These are phyloP conservation scores for Russula sp. DNA, from an alignment of 768 basidiomycete genomes.

Conservation along the genomic window DNA sequence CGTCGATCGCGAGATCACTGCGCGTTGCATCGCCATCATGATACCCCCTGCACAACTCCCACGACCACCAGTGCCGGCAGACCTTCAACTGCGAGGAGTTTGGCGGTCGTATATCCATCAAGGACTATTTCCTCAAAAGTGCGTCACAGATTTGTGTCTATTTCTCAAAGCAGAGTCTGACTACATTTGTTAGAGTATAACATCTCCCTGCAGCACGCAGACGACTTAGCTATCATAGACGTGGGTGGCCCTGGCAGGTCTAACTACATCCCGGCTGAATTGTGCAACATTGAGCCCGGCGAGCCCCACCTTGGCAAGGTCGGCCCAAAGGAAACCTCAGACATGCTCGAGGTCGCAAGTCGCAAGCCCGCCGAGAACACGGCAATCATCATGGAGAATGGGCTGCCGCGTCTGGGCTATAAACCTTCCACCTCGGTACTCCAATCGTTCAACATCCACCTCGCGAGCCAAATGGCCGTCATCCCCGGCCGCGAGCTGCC, in stretches of 20 bases:
- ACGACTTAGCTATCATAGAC: constrained; percentile 41
- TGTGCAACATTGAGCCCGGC: constrained; percentile 62
- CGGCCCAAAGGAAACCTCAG: constrained; percentile 54
- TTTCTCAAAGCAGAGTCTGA: not conserved
- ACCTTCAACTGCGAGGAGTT: constrained; percentile 58
- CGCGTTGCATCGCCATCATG: constrained; percentile 95
- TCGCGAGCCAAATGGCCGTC: constrained; percentile 57
- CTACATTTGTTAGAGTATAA: constrained; percentile 49
- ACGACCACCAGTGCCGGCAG: too few species aligned
- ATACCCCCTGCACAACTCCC: too few species aligned
- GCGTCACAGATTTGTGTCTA: constrained; percentile 33
- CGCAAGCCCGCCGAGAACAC: constrained; percentile 61
- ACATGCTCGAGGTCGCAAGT: constrained; percentile 72
- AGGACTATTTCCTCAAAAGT: constrained; percentile 64
- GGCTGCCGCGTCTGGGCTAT: constrained; percentile 57
- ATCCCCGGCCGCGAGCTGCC: constrained; percentile 64
- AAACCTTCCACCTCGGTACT: constrained; percentile 39
- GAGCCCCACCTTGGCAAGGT: constrained; percentile 62
- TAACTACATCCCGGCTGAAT: constrained; percentile 59
- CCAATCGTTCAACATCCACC: constrained; percentile 54
- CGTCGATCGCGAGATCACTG: constrained; percentile 94
- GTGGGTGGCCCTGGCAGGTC: constrained; percentile 36
- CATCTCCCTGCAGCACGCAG: constrained; percentile 44
- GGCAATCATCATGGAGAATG: constrained; percentile 53
- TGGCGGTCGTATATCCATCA: constrained; percentile 55